Evolutionary conservation across 345 rosid species (phyloP), one percentile per base, ranked within the genome.

Genomic region (Salix caprea): DNA sequence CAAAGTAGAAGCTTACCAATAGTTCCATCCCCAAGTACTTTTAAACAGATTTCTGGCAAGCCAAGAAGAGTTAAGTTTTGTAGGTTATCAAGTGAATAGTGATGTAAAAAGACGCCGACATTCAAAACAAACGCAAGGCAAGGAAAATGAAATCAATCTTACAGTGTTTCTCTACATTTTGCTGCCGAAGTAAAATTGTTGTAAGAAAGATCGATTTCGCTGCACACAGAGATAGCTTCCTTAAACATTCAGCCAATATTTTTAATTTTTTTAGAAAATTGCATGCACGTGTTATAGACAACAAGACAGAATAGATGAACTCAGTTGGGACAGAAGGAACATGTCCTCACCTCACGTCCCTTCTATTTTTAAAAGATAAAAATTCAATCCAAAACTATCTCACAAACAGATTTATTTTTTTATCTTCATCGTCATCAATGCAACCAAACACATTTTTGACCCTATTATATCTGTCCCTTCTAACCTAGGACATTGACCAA

Each of bases 181-280:
- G 67, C 0, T 37, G 18, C 13, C 37, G 3, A 54, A 12, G 78
- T 75, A 24, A 75, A 75, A 75, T 75, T 75, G 32, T 75, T 75
- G 66, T 32, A 67, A 34, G 78, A 75, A 56, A 75, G 72, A 54
- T 75, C 78, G 0, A 75, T 46, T 50, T 28, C 54, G 16, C 78
- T 75, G 67, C 73, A 67, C 62, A 23, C 60, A 44, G 14, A 72
- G 66, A 72, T 60, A n/a, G n/a, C 30, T 28, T 28, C 30, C 30
- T 28, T 28, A 28, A 28, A 28, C 30, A 28, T 28, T 28, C 30
- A 28, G 30, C 30, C 2, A 28, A 0, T 23, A 19, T 5, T 54
- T n/a, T 3, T 0, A 4, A 21, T 2, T 2, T 8, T 56, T 56
- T n/a, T 56, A n/a, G 13, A 56, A 56, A 21, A 23, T 21, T 3